Evolutionary conservation across 2,329 filamentous ascomycete species (phyloP), one percentile per base, ranked within the genome.

Genomic region (Xylariaceae sp.): DNA sequence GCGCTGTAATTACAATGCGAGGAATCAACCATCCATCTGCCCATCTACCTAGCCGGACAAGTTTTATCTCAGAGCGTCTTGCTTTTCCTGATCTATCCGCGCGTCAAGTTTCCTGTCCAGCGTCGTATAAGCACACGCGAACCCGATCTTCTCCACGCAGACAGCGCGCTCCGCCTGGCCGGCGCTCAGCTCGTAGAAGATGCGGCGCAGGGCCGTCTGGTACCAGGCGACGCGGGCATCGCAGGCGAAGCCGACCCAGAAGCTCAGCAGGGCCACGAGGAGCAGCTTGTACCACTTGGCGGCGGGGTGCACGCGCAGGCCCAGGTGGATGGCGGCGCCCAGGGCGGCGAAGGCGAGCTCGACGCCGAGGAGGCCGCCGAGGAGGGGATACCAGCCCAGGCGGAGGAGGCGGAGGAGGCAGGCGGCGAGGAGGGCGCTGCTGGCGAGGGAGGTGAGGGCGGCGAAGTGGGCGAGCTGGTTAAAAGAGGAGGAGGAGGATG

Each of bases 221-320:
- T 26, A 26, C 22, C 22, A 11, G 22, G 22, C 6, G 22, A 26
- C 6, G 30, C 8, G 13, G 30, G 18, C 28, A 24, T 38, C 37
- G 17, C 19, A 13, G 24, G 26, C 26, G 28, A 38, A 38, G 26
- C 37, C n/a, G 7, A 12, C 26, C 37, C 37, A 38, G 37, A 38
- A 38, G 4, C 16, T 28, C 4, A 38, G 8, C 9, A 38, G 37
- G 16, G 37, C 37, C 24, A 28, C 37, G 15, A 38, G 28, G 4
- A 13, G 26, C 24, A 38, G n/a, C 37, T n/a, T 9, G 28, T 38
- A 38, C 22, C 22, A 11, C 6, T 11, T 26, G 22, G 6, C 22
- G 22, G 6, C 22, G 11, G 22, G 22, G 22, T n/a, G n/a, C n/a
- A n/a, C n/a, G n/a, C n/a, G n/a, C n/a, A n/a, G n/a, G n/a, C n/a